Evolutionary conservation across 2,329 filamentous ascomycete species (phyloP).

Genomic region (Exserohilum turcica): DNA sequence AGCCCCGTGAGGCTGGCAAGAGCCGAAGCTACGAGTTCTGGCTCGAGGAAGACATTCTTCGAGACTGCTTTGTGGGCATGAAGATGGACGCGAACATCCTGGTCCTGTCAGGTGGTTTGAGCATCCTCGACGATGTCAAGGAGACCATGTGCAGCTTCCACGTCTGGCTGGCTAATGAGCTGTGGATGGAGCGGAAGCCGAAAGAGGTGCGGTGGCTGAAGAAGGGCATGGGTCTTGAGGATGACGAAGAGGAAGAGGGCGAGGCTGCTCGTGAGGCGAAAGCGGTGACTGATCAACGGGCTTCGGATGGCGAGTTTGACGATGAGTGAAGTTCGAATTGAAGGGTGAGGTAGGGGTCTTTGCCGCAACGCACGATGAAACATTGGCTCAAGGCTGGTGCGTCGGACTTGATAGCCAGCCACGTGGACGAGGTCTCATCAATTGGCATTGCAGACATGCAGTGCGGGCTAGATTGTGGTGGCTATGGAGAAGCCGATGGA

Average conservation of each 20-base stretch:
- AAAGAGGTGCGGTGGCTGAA: conserved; percentile 34
- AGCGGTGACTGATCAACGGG: conserved; percentile 12
- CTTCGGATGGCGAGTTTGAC: conserved; percentile 24
- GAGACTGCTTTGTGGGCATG: conserved; percentile 64
- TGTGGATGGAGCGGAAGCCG: conserved; percentile 40
- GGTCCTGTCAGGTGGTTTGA: conserved; percentile 31
- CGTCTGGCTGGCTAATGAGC: conserved; percentile 52
- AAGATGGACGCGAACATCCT: conserved; percentile 49
- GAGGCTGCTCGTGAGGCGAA: conserved; percentile 15
- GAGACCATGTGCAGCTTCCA: conserved; percentile 53
- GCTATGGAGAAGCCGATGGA: background rate
- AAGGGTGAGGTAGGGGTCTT: background rate
- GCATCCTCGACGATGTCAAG: conserved; percentile 47
- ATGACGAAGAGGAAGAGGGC: conserved; percentile 17
- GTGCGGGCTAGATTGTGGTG: background rate
- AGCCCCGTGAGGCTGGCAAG: conserved; percentile 25
- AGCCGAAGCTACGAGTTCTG: conserved; percentile 62
- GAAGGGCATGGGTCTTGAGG: conserved; percentile 26
- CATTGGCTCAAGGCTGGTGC: background rate
- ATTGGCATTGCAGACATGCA: background rate
- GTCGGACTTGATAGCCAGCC: background rate
- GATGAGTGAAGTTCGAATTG: conserved; percentile 11
- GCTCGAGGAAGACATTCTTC: conserved; percentile 67
- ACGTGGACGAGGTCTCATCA: background rate
- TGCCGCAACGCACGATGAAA: background rate